Conservation (phyloP, 306 rosid species). For the Prunus davidiana region DNA sequence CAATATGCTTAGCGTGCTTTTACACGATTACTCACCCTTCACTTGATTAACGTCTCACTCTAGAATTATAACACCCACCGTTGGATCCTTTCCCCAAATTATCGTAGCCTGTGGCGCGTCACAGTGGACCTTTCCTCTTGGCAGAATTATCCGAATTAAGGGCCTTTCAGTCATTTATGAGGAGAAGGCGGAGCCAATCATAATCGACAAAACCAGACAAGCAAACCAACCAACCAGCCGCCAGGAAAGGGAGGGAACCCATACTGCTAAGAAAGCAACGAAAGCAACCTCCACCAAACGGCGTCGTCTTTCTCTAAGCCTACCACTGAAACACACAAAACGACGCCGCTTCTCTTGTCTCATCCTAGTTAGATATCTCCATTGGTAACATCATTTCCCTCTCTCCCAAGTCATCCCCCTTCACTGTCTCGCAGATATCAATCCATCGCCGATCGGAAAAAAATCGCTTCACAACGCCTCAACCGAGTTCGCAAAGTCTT, state of each 20-base stretch:
- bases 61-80: background rate
- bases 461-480: background rate
- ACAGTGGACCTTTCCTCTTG: background rate
- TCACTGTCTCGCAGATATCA: background rate
- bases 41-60: background rate
- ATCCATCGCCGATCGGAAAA: slow-evolving; percentile 25
- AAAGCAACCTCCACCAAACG: slow-evolving; percentile 22
- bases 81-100: background rate
- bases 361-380: slow-evolving; percentile 12
- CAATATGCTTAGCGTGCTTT: background rate
- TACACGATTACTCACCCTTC: too few species aligned
- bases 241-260: slow-evolving; percentile 10
- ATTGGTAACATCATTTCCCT: slow-evolving; percentile 5
- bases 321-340: background rate
- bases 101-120: background rate
- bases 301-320: slow-evolving; percentile 13
- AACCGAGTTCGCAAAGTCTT: background rate
- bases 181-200: slow-evolving; percentile 3
- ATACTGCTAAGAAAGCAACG: background rate
- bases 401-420: slow-evolving; percentile 7
- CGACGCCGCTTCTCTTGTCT: slow-evolving; percentile 26
- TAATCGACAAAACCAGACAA: slow-evolving; percentile 4
- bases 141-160: background rate
- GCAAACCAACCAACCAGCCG: slow-evolving; percentile 8
- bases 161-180: background rate